phyloP scores from a whole-genome alignment of 257 asterid genomes.

The Nicotiana undulata region DNA sequence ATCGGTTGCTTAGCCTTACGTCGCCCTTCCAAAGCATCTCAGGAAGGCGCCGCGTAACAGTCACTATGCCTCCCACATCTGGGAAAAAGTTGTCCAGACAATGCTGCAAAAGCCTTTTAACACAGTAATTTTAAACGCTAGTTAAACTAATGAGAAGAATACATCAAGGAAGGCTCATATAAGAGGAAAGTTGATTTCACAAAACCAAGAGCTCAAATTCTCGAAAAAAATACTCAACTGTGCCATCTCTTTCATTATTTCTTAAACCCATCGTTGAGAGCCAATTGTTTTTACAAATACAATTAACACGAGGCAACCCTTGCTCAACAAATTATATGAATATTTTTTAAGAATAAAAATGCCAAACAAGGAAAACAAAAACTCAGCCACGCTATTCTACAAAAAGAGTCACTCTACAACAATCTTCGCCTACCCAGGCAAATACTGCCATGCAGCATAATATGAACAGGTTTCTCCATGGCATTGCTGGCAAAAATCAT shows the following conservation, averaged over 20 bases:
- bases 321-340: background rate
- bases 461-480: conserved; percentile 8
- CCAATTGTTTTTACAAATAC: background rate
- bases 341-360: background rate
- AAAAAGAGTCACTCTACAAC: conserved; percentile 5
- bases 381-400: conserved; percentile 8
- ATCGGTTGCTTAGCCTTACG: too few relatives aligned
- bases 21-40: too few relatives aligned
- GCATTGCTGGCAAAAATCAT: background rate
- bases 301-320: background rate
- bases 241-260: background rate
- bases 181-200: background rate
- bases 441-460: conserved; percentile 2
- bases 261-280: background rate
- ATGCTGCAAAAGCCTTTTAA: background rate
- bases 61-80: background rate
- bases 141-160: background rate
- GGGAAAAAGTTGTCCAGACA: background rate
- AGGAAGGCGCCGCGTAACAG: too few relatives aligned
- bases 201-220: background rate
- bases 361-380: background rate
- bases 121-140: background rate
- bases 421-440: conserved; percentile 8
- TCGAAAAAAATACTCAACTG: background rate
- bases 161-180: background rate